Evolutionary conservation across 2,329 filamentous ascomycete genomes (phyloP).

Genomic region (Claviceps purpurea): DNA sequence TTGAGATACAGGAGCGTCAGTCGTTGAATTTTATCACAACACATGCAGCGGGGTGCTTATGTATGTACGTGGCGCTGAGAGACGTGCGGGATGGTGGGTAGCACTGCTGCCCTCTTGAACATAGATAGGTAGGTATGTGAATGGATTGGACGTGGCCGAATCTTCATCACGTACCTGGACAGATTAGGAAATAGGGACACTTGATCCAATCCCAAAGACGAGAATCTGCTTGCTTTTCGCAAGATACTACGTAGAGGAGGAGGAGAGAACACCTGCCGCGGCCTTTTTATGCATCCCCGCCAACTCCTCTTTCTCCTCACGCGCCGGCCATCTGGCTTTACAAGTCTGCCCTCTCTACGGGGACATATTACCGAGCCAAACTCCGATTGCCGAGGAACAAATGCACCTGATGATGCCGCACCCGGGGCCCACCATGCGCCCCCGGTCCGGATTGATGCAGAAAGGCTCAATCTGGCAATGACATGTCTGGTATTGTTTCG

Average conservation of each 20-base stretch:
- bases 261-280: background rate
- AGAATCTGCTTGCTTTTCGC: background rate
- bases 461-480: background rate
- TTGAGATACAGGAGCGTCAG: background rate
- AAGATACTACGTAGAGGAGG: background rate
- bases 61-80: background rate
- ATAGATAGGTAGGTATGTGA: background rate
- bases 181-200: background rate
- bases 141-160: background rate
- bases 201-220: background rate
- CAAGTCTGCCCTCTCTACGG: background rate
- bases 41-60: background rate
- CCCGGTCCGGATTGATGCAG: background rate
- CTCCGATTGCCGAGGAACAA: slow-evolving; percentile 2
- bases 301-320: background rate
- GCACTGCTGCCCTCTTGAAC: background rate
- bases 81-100: background rate
- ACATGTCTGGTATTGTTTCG: background rate
- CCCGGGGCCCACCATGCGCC: background rate
- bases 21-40: background rate
- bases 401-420: background rate
- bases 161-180: background rate
- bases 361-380: background rate
- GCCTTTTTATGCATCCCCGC: slow-evolving; percentile 1
- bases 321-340: background rate